These are phyloP conservation scores for Jatropha multifida DNA, from an alignment of 441 rosid genomes.

Conservation along the genomic window DNA sequence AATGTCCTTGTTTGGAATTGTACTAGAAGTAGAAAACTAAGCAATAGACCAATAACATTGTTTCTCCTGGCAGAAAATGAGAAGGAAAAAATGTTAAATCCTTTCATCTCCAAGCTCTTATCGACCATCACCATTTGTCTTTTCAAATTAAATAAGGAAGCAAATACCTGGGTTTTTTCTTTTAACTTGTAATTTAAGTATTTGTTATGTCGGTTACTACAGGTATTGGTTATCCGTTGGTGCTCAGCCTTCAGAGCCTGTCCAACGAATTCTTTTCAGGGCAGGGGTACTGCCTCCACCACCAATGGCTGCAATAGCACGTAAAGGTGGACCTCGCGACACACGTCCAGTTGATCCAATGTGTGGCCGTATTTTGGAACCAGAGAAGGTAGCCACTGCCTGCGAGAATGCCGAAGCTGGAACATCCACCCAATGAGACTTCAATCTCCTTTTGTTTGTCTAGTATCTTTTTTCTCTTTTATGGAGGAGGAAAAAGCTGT, in stretches of 20 bases:
- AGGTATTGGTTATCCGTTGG: slow-evolving; percentile 98
- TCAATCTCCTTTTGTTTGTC: not conserved
- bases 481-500: not conserved
- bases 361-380: slow-evolving; percentile 56
- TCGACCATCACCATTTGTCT: not conserved
- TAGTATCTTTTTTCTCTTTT: not conserved
- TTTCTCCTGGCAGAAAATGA: not conserved
- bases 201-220: slow-evolving; percentile 13
- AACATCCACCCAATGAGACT: slow-evolving; percentile 16
- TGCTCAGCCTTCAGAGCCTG: slow-evolving; percentile 91
- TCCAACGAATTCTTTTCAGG: slow-evolving; percentile 76
- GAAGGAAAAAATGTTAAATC: not conserved
- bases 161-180: not conserved
- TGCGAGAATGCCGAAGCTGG: slow-evolving; percentile 15
- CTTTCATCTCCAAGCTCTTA: not conserved
- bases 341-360: slow-evolving; percentile 71
- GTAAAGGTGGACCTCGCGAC: slow-evolving; percentile 85
- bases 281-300: slow-evolving; percentile 88
- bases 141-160: not conserved
- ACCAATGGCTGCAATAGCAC: slow-evolving; percentile 78
- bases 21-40: not conserved
- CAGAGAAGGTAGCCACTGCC: slow-evolving; percentile 31
- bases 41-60: not conserved
- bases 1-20: not conserved
- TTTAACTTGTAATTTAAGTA: not conserved